These are phyloP conservation scores for Aurantiochytrium sp. DNA, from an alignment of 108 stramenopile species.

Conservation along the genomic window DNA sequence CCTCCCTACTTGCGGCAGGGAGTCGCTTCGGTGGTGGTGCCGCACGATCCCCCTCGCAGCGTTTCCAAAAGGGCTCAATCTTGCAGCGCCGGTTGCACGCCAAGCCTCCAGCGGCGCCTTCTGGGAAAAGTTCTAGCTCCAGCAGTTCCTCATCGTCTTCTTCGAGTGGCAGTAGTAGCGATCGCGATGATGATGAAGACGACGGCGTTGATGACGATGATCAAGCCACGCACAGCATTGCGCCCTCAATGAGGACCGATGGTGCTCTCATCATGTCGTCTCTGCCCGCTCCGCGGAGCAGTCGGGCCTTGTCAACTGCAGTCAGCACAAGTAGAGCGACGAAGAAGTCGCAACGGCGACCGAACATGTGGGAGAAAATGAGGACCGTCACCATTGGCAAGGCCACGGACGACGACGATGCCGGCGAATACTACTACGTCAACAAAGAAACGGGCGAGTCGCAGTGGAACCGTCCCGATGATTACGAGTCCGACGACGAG, in stretches of 20 bases:
- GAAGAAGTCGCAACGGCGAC: not conserved
- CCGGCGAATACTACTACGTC: not conserved
- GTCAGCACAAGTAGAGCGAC: not conserved
- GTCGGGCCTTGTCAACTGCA: not conserved
- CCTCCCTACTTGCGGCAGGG: not conserved
- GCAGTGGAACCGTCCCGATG: not conserved
- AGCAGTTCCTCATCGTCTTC: not conserved
- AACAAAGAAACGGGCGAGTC: not conserved
- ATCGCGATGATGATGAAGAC: not conserved
- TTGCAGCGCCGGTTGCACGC: not conserved
- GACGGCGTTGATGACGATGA: not conserved
- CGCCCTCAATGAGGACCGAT: not conserved
- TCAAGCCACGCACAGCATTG: not conserved
- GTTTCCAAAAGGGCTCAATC: not conserved
- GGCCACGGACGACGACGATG: not conserved
- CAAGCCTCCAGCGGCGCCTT: not conserved
- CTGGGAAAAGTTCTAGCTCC: not conserved
- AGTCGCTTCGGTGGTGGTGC: not conserved
- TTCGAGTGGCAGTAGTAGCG: not conserved
- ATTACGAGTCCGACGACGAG: conserved; percentile 8
- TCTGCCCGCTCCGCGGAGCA: not conserved
- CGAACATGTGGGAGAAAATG: not conserved
- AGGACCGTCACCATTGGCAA: not conserved
- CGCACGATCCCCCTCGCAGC: not conserved
- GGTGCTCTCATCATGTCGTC: not conserved